Evolutionary conservation across 768 basidiomycete genomes (phyloP), one percentile per base, ranked within the genome.

Genomic region (Russula abietina): DNA sequence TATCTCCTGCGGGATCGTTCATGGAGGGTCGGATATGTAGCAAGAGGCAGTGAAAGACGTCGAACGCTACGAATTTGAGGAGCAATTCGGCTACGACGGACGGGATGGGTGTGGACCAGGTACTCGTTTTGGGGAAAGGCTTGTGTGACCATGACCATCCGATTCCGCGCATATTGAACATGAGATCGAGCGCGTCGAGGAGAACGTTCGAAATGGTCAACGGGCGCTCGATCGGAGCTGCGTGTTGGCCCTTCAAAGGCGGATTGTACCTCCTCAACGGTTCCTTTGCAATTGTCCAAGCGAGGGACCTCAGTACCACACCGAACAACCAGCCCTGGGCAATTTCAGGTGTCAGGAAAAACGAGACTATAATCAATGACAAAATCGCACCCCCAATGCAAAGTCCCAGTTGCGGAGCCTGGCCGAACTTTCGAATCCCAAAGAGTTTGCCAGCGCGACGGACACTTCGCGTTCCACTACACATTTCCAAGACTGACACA

Each of bases 111-210:
- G 41, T 28, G 3, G 52, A 26, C 10, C 43, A 57, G 22, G 39
- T 14, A 12, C 4, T 19, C 41, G 14, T 2, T 7, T 28, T 24
- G 41, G 50, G 52, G 53, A 60, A 58, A 2, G 65, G 38, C 14
- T 60, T 57, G 36, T 26, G n/a, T 4, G 65, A 57, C 67, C 67
- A 68, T 16, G 61, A 60, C 67, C 67, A 68, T 1, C 67, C 55
- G 32, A 59, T 32, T 26, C 67, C 67, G 19, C 67, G 65, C 3
- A 49, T 33, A 28, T 59, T 66, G 32, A 22, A 63, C 17, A 49
- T 22, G 19, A 68, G 55, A 10, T 66, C 65, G 32, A 45, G n/a
- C 12, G 62, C 67, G 28, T 66, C 67, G 16, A 59, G 26, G 32
- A 68, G 33, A 10, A 66, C 26, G 16, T 58, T 45, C 6, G 39